Percentiles rank a stretch among this genome's conserved stretches.
These are phyloP conservation scores for Berberis vulgaris DNA, from an alignment of 164 flowering plant genomes.

Conservation along the genomic window DNA sequence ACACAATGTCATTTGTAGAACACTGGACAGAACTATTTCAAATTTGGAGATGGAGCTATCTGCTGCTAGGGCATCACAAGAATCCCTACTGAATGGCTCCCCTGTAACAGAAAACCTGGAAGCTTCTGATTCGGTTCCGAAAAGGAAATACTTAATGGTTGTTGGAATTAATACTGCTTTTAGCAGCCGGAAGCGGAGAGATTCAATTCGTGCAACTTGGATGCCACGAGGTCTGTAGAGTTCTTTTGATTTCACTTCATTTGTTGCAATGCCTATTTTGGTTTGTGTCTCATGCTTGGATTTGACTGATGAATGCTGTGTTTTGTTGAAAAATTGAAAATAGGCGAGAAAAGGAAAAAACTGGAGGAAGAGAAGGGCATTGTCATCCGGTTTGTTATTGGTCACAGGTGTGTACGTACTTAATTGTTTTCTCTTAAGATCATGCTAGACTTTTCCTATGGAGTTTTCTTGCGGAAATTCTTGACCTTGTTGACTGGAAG, in stretches of 20 bases:
- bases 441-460: not conserved
- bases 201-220: constrained; percentile 82
- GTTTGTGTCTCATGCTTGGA: not conserved
- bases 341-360: constrained; percentile 65
- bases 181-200: constrained; percentile 52
- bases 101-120: constrained; percentile 25
- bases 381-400: constrained; percentile 75
- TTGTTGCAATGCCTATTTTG: too few relatives aligned
- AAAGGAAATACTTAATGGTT: constrained; percentile 38
- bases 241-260: too few relatives aligned
- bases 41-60: constrained; percentile 49
- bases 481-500: too few relatives aligned
- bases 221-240: constrained; percentile 62
- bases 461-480: too few relatives aligned
- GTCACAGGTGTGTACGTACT: constrained; percentile 48
- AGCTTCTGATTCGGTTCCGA: constrained; percentile 18
- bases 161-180: too few relatives aligned
- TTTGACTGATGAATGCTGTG: not conserved
- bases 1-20: constrained; percentile 28
- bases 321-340: not conserved
- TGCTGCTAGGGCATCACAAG: constrained; percentile 46
- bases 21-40: constrained; percentile 13
- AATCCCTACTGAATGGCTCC: constrained; percentile 31
- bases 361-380: constrained; percentile 73
- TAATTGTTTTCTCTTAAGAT: not conserved